Base-by-base conservation (phyloP, 208 protist genomes). In the Trypanosoma platydactyli region DNA sequence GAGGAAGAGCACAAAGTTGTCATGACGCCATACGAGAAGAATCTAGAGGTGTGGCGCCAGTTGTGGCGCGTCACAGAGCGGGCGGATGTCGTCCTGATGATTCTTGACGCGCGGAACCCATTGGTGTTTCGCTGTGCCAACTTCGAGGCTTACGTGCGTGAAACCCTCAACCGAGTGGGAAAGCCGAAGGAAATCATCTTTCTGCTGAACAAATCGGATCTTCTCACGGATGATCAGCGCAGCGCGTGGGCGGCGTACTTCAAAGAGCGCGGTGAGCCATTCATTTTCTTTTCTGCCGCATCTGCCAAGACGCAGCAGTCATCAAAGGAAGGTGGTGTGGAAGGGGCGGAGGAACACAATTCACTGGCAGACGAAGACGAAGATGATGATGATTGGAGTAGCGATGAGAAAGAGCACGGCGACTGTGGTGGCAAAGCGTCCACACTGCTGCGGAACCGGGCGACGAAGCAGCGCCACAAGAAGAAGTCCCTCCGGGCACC, bases 21-120 rank as follows among this genome's bases (percentile, higher is more conserved):
- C 30, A 71, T 99, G 60, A 99, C 98, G 29, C 98, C 98, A 25
- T 99, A 98, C 70, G 98, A 99, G 84, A 98, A 98, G 71, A 99
- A 99, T 80, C 52, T 99, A 9, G 97, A 99, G 76, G 96, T 99
- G 22, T 99, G 98, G 98, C 85, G 98, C 33, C 98, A 99, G 83
- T 86, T 99, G 38, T 99, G 98, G 98, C 89, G 98, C 25, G 98
- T 99, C 40, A 81, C 98, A 33, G 98, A 99, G 84, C 89, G 96
- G 24, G 87, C 85, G 9, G 89, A 99, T 68, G 58, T 99, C 11
- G 78, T 98, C 6, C 62, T 97, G 6, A 85, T 98, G 71, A 98
- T 99, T 49, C 65, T 98, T 0, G 98, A 99, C 73, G 94, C 94
- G 0, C 79, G 98, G 41, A 99, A 99, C 81, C 98, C 98, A 16